These are phyloP conservation scores for Houttuynia cordata DNA, from an alignment of 164 flowering plant species.

Conservation along the genomic window DNA sequence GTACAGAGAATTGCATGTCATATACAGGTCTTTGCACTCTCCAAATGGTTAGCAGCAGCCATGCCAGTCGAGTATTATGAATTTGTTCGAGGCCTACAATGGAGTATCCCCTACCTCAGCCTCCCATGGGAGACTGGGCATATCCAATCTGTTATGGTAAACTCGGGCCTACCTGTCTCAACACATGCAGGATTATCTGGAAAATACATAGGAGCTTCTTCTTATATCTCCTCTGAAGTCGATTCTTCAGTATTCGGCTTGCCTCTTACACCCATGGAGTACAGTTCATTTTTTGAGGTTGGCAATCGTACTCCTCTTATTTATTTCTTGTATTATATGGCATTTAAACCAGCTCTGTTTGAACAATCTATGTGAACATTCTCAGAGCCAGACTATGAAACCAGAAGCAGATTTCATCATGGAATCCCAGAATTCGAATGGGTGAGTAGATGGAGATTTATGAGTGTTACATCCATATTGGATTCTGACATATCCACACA, in stretches of 20 bases:
- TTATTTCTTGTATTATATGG: neutral
- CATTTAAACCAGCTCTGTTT: neutral
- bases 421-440: constrained; percentile 26
- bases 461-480: neutral
- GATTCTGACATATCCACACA: neutral
- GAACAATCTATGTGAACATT: neutral
- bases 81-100: constrained; percentile 54
- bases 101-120: constrained; percentile 79
- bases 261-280: constrained; percentile 75
- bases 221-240: constrained; percentile 6
- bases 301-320: neutral
- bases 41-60: constrained; percentile 68
- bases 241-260: constrained; percentile 42
- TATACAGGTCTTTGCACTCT: constrained; percentile 86
- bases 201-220: constrained; percentile 10
- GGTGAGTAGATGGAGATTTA: constrained; percentile 32
- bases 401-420: constrained; percentile 67
- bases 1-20: constrained; percentile 72
- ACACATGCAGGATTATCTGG: constrained; percentile 19
- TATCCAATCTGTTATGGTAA: constrained; percentile 28
- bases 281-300: constrained; percentile 69
- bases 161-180: constrained; percentile 23
- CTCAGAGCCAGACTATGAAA: constrained; percentile 52
- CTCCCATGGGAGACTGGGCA: constrained; percentile 79
- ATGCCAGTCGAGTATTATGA: constrained; percentile 77